A percentile compares a stretch with the other conserved stretches of the same genome.
Conservation (phyloP, 1,284 basidiomycete genomes). For the Peniophora sp. region DNA sequence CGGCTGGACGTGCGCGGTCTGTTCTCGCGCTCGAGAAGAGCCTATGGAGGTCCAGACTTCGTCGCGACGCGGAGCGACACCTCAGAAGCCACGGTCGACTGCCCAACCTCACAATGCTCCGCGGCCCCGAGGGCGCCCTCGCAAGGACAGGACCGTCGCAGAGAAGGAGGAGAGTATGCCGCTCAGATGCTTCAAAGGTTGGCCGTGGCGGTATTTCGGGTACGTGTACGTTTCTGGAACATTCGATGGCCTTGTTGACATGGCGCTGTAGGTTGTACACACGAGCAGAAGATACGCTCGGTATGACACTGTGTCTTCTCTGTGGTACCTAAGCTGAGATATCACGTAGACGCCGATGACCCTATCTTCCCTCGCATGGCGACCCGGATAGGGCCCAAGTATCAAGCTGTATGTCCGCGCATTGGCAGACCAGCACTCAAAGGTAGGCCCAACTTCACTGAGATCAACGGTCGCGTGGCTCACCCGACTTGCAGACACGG, state of each 20-base stretch:
- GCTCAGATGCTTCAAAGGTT: conserved; percentile 83
- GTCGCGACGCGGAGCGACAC: conserved; percentile 40
- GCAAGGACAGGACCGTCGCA: conserved; percentile 59
- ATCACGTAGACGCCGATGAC: conserved; percentile 75
- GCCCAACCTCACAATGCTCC: conserved; percentile 33
- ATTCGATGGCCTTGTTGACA: conserved; percentile 4
- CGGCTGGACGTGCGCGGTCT: conserved; percentile 95
- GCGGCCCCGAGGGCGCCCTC: conserved; percentile 60
- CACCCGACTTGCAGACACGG: conserved; percentile 18
- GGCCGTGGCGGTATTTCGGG: conserved; percentile 98
- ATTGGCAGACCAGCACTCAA: conserved; percentile 16
- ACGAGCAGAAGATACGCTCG: conserved; percentile 84
- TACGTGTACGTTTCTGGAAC: conserved; percentile 28
- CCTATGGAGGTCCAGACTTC: conserved; percentile 66
- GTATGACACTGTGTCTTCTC: conserved; percentile 31
- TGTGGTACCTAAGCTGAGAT: too few species aligned
- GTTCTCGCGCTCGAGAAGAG: conserved; percentile 82
- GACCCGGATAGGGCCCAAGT: conserved; percentile 82
- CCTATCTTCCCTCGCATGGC: conserved; percentile 89
- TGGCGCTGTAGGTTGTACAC: conserved; percentile 67
- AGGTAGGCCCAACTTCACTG: neutral
- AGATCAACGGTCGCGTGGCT: neutral
- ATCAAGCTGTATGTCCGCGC: conserved; percentile 60
- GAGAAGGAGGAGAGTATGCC: conserved; percentile 72
- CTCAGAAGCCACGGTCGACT: conserved; percentile 59